A percentile compares a stretch with the other conserved stretches of the same genome.
Conservation (phyloP, 805 yeast species). For the Lipomyces chichibuensis region DNA sequence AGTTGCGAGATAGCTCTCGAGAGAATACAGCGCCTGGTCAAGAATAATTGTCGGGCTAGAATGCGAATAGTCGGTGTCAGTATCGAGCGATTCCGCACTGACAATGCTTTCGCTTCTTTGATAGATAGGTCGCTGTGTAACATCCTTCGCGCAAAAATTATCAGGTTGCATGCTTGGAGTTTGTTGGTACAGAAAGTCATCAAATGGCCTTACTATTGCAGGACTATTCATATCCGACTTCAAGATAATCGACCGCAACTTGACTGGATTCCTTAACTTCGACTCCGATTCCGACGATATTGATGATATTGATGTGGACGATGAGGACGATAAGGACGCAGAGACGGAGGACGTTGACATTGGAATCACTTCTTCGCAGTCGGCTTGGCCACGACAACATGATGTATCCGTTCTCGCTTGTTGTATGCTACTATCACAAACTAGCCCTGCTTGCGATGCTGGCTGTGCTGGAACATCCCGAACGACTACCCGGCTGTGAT, state of each 20-base stretch:
- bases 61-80: background rate
- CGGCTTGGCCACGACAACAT: background rate
- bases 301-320: conserved; percentile 1
- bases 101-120: background rate
- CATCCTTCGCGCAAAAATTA: background rate
- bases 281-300: background rate
- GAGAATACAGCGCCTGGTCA: conserved; percentile 29
- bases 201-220: conserved; percentile 19
- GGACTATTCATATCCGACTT: conserved; percentile 21
- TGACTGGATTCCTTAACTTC: conserved; percentile 12
- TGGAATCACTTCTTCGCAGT: background rate
- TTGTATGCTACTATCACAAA: background rate
- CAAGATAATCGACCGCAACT: conserved; percentile 26
- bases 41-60: conserved; percentile 17
- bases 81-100: background rate
- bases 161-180: background rate
- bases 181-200: too few species aligned
- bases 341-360: background rate
- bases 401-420: background rate
- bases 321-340: conserved; percentile 2
- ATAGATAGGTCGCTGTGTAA: background rate
- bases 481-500: conserved; percentile 13
- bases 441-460: background rate
- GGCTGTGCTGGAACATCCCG: conserved; percentile 5
- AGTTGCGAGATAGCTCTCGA: conserved; percentile 20